Conservation (phyloP, 2,329 filamentous ascomycete genomes). For the Mariannaea sp. region DNA sequence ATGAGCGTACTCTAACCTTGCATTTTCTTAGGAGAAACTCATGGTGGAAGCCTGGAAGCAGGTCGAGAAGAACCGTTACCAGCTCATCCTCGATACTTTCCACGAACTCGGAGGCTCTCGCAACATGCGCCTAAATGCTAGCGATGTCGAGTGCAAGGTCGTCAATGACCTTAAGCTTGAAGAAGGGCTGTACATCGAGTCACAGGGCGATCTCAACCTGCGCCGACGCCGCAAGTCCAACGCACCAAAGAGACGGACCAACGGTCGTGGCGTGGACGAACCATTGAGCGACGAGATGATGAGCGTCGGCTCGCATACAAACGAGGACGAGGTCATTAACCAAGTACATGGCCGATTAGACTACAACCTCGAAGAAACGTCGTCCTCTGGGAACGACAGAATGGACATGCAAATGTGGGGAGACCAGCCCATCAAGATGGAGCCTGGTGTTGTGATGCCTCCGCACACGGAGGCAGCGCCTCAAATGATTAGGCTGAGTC, state of each 20-base stretch:
- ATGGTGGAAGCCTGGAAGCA: slow-evolving; percentile 47
- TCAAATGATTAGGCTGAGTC: slow-evolving; percentile 30
- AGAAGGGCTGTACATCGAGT: slow-evolving; percentile 47
- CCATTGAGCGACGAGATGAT: slow-evolving; percentile 49
- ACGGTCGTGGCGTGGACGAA: slow-evolving; percentile 27
- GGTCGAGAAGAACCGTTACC: slow-evolving; percentile 51
- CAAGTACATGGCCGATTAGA: slow-evolving; percentile 38
- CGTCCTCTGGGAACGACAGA: slow-evolving; percentile 31
- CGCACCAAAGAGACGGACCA: slow-evolving; percentile 36
- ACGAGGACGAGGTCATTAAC: slow-evolving; percentile 44
- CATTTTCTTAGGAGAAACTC: slow-evolving; percentile 46
- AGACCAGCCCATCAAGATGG: slow-evolving; percentile 39
- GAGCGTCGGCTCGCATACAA: slow-evolving; percentile 41
- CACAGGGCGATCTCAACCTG: slow-evolving; percentile 43
- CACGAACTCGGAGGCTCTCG: slow-evolving; percentile 55
- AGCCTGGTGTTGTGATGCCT: slow-evolving; percentile 31
- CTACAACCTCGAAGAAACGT: slow-evolving; percentile 37
- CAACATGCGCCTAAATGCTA: slow-evolving; percentile 54
- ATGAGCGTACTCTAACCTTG: slow-evolving; percentile 13
- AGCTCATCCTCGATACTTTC: slow-evolving; percentile 50
- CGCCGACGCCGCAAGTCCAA: slow-evolving; percentile 51
- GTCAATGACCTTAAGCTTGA: slow-evolving; percentile 50
- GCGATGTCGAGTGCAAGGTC: slow-evolving; percentile 56
- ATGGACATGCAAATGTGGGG: slow-evolving; percentile 40
- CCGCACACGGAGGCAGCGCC: slow-evolving; percentile 29